Evolutionary conservation across 2,329 filamentous ascomycete species (phyloP).

Genomic region (Lachnellula arida): DNA sequence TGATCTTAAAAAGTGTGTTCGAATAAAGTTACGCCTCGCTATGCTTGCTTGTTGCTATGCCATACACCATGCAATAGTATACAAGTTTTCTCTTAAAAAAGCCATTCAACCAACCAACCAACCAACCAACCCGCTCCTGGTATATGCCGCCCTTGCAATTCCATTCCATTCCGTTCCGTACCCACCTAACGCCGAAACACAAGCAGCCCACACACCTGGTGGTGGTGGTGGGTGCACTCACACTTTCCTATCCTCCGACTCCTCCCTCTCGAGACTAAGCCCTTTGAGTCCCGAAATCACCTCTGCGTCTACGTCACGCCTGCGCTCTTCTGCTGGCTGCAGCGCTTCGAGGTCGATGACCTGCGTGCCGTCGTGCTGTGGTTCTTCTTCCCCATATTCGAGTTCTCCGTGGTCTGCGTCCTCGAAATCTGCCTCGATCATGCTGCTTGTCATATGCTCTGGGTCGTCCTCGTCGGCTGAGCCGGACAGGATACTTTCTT

Average conservation of each 20-base stretch:
- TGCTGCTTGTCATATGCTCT: slow-evolving; percentile 17
- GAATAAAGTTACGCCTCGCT: slow-evolving; percentile 10
- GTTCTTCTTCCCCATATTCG: slow-evolving; percentile 27
- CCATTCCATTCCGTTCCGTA: neutral
- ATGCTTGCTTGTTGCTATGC: slow-evolving; percentile 12
- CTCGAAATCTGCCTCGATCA: slow-evolving; percentile 31
- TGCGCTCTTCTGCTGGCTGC: slow-evolving; percentile 19
- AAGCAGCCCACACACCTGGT: neutral
- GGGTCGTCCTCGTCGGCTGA: slow-evolving; percentile 24
- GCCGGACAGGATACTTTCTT: slow-evolving; percentile 25
- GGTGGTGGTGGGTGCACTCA: neutral
- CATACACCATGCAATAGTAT: slow-evolving; percentile 4
- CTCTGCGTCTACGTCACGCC: slow-evolving; percentile 50
- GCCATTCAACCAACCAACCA: no score
- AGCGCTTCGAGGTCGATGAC: slow-evolving; percentile 4
- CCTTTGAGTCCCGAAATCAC: slow-evolving; percentile 56
- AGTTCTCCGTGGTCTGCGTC: slow-evolving; percentile 21
- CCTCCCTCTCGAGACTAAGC: slow-evolving; percentile 42
- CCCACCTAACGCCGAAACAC: slow-evolving; percentile 8
- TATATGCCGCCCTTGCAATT: slow-evolving; percentile 9
- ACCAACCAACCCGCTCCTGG: neutral
- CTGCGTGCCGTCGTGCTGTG: slow-evolving; percentile 13
- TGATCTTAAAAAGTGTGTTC: no score
- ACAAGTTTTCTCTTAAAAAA: neutral
- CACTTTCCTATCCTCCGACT: slow-evolving; percentile 20